Base-by-base conservation (phyloP, 1,284 basidiomycete species). In the Polyporus tsugae region DNA sequence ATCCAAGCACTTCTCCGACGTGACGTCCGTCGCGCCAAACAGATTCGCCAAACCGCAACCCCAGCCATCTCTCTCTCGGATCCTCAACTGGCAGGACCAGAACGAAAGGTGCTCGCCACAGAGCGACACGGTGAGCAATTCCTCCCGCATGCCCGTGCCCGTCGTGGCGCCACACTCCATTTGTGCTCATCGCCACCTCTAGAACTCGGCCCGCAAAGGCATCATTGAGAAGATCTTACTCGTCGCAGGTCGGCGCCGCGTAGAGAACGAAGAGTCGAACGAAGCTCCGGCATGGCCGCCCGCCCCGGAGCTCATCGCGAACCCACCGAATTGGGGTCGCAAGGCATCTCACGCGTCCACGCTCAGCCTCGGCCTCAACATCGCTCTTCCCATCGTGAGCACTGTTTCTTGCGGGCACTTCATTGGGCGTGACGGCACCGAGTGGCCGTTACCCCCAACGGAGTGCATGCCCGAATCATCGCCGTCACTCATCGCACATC, bases 201-300 rank as follows among this genome's bases (percentile, higher is more conserved):
- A 60, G 58, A 25, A 15, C 13, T 3, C 58, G 6, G 7, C 19
- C n/a, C 38, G 22, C 36, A 25, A 39, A 29, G 22, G 58, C 11
- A 60, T 60, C 38, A 17, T 60, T 22, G 38, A 7, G 22, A 60
- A 60, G 2, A 36, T 60, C n/a, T 13, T 29, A 6, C 58, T 60
- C 58, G 58, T 13, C 38, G n/a, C 58, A 7, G 15, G 39, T 13
- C 10, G 38, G 19, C 58, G 38, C n/a, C 38, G 38, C 38, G 2
- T 4, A 10, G 38, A 25, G 38, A 42, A 41, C 38, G 38, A 29
- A 7, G 38, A 15, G 19, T 29, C 38, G 11, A 67, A 70, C 61
- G 59, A 64, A 33, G 66, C 62, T 17, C 70, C 70, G 2, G 57
- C 57, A 5, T 70, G 70, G 66, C 70, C 70, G 6, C 66, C 70